A percentile compares a stretch with the other conserved stretches of the same genome.
Conservation (phyloP, 2,329 filamentous ascomycete genomes). For the Penicillium palitans region DNA sequence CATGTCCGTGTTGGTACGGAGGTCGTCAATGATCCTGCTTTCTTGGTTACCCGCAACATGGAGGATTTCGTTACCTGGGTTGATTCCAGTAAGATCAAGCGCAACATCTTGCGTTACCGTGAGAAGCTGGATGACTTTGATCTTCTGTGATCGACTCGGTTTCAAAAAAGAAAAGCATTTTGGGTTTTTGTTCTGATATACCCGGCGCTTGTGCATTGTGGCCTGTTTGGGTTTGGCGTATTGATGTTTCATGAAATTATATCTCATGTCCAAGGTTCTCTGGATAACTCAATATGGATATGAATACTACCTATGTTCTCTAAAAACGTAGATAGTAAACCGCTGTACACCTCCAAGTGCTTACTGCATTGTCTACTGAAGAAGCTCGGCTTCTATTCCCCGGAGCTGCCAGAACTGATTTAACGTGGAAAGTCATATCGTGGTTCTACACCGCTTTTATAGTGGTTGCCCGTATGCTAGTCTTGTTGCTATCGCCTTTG, state of each 20-base stretch:
- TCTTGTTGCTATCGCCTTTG: too few species aligned
- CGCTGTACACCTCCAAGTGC: neutral
- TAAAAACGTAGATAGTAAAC: neutral
- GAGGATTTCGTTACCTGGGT: conserved; percentile 98
- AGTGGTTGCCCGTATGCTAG: too few species aligned
- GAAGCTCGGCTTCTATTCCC: neutral
- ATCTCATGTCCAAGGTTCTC: conserved; percentile 1
- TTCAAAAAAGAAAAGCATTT: conserved; percentile 23
- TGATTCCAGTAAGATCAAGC: conserved; percentile 94
- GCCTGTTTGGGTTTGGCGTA: conserved; percentile 14
- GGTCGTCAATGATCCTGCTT: conserved; percentile 85
- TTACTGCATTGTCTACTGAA: neutral
- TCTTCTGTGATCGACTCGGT: conserved; percentile 60
- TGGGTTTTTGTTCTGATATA: conserved; percentile 27
- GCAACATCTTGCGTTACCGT: conserved; percentile 90
- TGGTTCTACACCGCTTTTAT: too few species aligned
- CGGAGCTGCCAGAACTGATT: neutral
- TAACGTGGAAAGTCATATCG: too few species aligned
- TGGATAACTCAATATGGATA: conserved; percentile 1
- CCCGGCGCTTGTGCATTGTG: conserved; percentile 27
- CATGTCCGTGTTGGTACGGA: conserved; percentile 91
- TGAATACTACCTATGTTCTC: neutral
- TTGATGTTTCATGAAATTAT: conserved; percentile 11
- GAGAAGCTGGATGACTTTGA: conserved; percentile 97
- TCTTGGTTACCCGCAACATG: conserved; percentile 82